Percentiles rank a stretch among this genome's conserved stretches.
Evolutionary conservation across 768 basidiomycete species (phyloP).

Genomic region (Rhodotorula taiwanensis): DNA sequence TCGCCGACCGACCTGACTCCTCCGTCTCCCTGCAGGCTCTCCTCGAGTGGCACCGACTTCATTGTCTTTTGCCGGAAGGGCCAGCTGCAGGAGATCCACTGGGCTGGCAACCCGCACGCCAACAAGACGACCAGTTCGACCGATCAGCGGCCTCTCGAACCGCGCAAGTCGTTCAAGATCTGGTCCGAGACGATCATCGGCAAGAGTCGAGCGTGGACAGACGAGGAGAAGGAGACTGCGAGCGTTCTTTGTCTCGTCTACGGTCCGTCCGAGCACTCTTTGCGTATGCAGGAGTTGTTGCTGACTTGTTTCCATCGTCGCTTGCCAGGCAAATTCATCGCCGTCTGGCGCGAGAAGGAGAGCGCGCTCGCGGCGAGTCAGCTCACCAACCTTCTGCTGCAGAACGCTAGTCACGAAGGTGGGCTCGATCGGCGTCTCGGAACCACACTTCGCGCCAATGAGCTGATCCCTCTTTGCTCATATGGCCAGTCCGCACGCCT

Average conservation of each 20-base stretch:
- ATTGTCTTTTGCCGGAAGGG: conserved; percentile 74
- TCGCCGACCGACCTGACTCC: too few relatives aligned
- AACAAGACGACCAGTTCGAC: conserved; percentile 37
- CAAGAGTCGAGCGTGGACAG: conserved; percentile 64
- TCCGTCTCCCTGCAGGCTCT: conserved; percentile 46
- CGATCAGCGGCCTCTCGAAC: conserved; percentile 52
- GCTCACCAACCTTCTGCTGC: conserved; percentile 64
- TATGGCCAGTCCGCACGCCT: conserved; percentile 58
- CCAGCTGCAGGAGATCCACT: conserved; percentile 55
- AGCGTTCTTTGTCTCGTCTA: conserved; percentile 67
- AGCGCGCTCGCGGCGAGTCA: conserved; percentile 63
- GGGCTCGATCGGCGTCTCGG: conserved; percentile 11
- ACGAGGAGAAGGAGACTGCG: conserved; percentile 75
- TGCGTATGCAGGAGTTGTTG: too few relatives aligned
- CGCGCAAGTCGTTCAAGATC: conserved; percentile 67
- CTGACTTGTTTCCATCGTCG: neutral
- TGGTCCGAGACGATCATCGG: conserved; percentile 72
- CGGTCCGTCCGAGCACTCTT: conserved; percentile 60
- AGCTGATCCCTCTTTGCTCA: too few relatives aligned
- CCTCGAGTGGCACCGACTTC: conserved; percentile 66
- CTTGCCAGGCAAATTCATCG: conserved; percentile 57
- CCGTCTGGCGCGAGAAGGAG: conserved; percentile 79
- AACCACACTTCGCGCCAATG: neutral
- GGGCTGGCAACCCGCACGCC: conserved; percentile 64
- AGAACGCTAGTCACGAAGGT: conserved; percentile 80